A percentile compares a stretch with the other conserved stretches of the same genome.
phyloP scores from a whole-genome alignment of 2,329 filamentous ascomycete genomes.

The Lecanicillium sp. region DNA sequence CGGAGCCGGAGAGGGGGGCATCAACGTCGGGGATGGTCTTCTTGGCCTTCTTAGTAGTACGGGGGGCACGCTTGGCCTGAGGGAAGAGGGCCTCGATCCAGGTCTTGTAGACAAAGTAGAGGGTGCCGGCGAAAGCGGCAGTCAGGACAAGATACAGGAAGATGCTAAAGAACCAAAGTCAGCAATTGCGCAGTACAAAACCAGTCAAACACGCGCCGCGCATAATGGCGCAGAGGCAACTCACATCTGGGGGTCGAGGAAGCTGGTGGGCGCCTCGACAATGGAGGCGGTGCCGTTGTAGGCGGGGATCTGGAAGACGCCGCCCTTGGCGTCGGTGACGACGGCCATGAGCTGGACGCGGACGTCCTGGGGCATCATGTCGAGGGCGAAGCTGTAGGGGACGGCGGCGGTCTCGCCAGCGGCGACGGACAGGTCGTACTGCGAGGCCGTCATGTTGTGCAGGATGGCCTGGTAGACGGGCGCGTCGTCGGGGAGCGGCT shows the following conservation, averaged over 20 bases:
- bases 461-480: constrained; percentile 53
- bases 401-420: constrained; percentile 70
- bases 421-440: constrained; percentile 67
- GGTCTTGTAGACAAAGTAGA: constrained; percentile 97
- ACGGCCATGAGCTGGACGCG: constrained; percentile 71
- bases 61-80: constrained; percentile 66
- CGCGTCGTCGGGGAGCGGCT: constrained; percentile 40
- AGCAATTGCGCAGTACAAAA: too few species aligned
- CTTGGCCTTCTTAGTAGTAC: constrained; percentile 57
- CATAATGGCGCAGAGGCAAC: constrained; percentile 25
- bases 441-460: constrained; percentile 76
- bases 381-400: constrained; percentile 78
- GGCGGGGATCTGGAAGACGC: constrained; percentile 69
- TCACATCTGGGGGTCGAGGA: constrained; percentile 95
- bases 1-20: constrained; percentile 60
- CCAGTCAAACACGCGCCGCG: too few species aligned
- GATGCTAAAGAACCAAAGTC: constrained; percentile 56
- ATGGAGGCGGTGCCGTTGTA: constrained; percentile 80
- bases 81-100: constrained; percentile 97
- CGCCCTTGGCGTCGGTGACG: constrained; percentile 59
- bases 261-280: constrained; percentile 83
- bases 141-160: constrained; percentile 95
- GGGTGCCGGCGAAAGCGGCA: constrained; percentile 67
- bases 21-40: constrained; percentile 59
- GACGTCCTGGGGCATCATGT: constrained; percentile 90